phyloP scores from a whole-genome alignment of 1,139 yeast species.

The Debaryomyces subglobosus region DNA sequence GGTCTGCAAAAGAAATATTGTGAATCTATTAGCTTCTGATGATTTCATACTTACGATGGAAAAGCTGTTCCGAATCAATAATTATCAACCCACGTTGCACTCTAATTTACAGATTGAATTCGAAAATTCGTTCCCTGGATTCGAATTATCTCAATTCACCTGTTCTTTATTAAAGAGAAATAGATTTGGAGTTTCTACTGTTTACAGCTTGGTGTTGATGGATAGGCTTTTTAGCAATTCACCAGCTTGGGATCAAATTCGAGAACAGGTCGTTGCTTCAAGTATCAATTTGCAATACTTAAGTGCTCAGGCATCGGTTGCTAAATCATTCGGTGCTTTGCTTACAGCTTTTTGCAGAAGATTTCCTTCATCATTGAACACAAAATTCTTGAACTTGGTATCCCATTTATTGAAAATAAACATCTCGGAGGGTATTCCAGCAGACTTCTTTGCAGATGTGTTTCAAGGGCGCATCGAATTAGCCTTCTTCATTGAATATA shows the following conservation, averaged over 20 bases:
- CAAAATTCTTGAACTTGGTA: slow-evolving; percentile 47
- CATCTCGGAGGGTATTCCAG: slow-evolving; percentile 54
- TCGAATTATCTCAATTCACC: slow-evolving; percentile 55
- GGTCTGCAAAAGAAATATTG: slow-evolving; percentile 43
- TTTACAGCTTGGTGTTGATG: slow-evolving; percentile 66
- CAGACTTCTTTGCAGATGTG: slow-evolving; percentile 51
- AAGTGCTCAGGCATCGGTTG: slow-evolving; percentile 67
- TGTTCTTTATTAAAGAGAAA: slow-evolving; percentile 52
- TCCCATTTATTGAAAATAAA: slow-evolving; percentile 55
- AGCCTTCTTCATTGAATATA: slow-evolving; percentile 64
- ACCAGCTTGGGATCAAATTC: slow-evolving; percentile 51
- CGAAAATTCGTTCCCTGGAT: slow-evolving; percentile 48
- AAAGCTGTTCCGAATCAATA: slow-evolving; percentile 31
- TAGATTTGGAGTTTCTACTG: slow-evolving; percentile 53
- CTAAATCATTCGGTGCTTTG: slow-evolving; percentile 79
- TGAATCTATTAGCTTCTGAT: slow-evolving; percentile 43
- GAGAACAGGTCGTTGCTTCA: slow-evolving; percentile 58
- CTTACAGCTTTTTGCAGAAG: slow-evolving; percentile 63
- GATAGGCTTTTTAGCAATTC: slow-evolving; percentile 57
- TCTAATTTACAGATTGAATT: slow-evolving; percentile 48
- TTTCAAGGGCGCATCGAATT: slow-evolving; percentile 68
- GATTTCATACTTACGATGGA: slow-evolving; percentile 36
- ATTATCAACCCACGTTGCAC: slow-evolving; percentile 10
- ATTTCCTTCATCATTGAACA: slow-evolving; percentile 34
- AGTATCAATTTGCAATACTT: slow-evolving; percentile 67